Evolutionary conservation across 345 rosid species (phyloP), one percentile per base, ranked within the genome.

Genomic region (Excoecaria cochinchinensis): DNA sequence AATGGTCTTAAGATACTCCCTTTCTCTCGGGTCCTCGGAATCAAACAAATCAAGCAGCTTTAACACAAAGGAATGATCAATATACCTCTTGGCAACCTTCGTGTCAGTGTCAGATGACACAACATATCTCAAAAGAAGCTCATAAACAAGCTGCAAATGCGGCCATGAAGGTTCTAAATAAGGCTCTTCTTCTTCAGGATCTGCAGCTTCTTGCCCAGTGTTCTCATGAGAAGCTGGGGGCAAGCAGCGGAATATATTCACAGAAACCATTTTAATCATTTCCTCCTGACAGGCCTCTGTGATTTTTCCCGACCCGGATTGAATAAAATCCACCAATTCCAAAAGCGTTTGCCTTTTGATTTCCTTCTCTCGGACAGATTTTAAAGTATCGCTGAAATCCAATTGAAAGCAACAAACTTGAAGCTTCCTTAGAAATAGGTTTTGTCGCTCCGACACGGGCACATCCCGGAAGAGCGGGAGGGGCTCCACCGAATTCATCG

Each of bases 81-180:
- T 88, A 69, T 85, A 90, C 78, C 89, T 86, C 83, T 93, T 93
- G 0, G 95, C 94, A 75, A 90, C 80, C 82, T 89, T 93, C 0
- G 95, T 90, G 51, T 93, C 97, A 0, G 92, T 93, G 10, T 93
- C 98, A 0, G 97, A 87, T 6, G 94, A 90, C 67, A 90, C 95
- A 13, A 90, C 76, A 62, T 91, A 93, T 85, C 95, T 86, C 67
- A 93, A 78, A 24, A 93, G 77, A 50, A 93, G 78, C 83, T 91
- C 98, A 38, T 93, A 91, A 42, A 90, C 90, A 22, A 91, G 89
- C 89, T 91, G 97, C 75, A 93, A 81, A 87, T 93, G 98, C 61
- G 94, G 91, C 97, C 98, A 93, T 9, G 89, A 75, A 6, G 97
- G 95, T n/a, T 93, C 98, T 82, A 89, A 77, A 80, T 88, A 91